phyloP scores from a whole-genome alignment of 768 basidiomycete species.

The Serendipita sp. region DNA sequence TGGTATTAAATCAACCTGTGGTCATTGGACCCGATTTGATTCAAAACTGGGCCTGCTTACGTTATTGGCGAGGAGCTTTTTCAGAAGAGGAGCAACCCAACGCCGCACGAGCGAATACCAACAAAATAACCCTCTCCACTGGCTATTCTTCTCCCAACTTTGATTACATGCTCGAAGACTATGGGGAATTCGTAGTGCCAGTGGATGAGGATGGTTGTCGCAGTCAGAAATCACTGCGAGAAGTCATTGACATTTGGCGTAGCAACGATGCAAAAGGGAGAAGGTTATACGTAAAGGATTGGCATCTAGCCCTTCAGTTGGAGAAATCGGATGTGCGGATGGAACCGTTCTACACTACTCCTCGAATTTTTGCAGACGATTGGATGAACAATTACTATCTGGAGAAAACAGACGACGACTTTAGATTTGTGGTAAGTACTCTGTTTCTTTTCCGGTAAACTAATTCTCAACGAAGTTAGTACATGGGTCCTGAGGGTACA shows the following conservation, averaged over 20 bases:
- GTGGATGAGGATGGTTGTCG: slow-evolving; percentile 9
- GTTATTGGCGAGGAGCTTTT: neutral
- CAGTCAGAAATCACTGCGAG: slow-evolving; percentile 3
- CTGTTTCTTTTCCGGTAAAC: neutral
- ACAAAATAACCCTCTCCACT: neutral
- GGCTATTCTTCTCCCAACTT: neutral
- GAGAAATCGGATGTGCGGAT: neutral
- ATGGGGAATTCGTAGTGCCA: slow-evolving; percentile 8
- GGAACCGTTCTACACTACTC: slow-evolving; percentile 10
- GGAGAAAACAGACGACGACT: slow-evolving; percentile 9
- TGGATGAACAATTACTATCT: slow-evolving; percentile 12
- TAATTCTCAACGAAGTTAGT: slow-evolving; percentile 4
- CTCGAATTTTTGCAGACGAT: slow-evolving; percentile 10
- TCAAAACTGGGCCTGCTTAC: neutral
- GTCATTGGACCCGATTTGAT: neutral
- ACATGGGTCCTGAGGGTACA: slow-evolving; percentile 11
- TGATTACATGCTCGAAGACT: slow-evolving; percentile 5
- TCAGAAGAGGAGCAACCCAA: neutral
- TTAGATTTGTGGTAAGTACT: slow-evolving; percentile 10
- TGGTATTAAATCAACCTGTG: neutral
- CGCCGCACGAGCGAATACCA: neutral
- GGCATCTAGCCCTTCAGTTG: slow-evolving; percentile 9
- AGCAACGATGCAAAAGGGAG: neutral
- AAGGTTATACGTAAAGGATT: slow-evolving; percentile 11
- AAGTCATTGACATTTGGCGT: slow-evolving; percentile 10